A percentile compares a stretch with the other conserved stretches of the same genome.
phyloP scores from a whole-genome alignment of 129 eudicot genomes.

The Chrysanthemum makinoi region DNA sequence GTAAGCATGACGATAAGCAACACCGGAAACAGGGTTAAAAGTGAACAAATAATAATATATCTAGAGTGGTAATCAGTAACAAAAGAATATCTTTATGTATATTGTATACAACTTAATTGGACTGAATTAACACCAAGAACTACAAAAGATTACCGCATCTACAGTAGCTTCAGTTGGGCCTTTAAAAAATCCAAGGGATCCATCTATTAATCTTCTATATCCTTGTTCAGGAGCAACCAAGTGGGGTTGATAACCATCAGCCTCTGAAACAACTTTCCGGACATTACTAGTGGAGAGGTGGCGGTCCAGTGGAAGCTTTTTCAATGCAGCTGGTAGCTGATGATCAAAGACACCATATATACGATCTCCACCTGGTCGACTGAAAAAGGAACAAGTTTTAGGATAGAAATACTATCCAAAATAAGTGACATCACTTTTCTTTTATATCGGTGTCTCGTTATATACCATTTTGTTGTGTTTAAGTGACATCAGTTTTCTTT shows the following conservation, averaged over 20 bases:
- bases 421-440: too few relatives aligned
- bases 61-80: not conserved
- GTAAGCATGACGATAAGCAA: not conserved
- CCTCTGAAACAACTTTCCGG: constrained; percentile 86
- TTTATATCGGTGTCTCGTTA: too few relatives aligned
- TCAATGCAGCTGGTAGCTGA: constrained; percentile 95
- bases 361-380: constrained; percentile 96
- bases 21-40: not conserved
- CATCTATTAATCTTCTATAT: constrained; percentile 93
- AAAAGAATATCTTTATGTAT: constrained; percentile 9
- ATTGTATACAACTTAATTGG: constrained; percentile 13
- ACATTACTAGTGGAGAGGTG: constrained; percentile 87
- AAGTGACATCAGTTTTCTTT: too few relatives aligned
- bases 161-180: constrained; percentile 41
- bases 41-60: constrained; percentile 3
- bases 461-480: not conserved
- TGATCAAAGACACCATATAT: constrained; percentile 98
- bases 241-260: constrained; percentile 99
- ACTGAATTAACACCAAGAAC: not conserved
- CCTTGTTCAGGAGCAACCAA: constrained; percentile 99
- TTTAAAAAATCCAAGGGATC: constrained; percentile 97
- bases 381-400: constrained; percentile 28
- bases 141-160: constrained; percentile 67
- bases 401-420: not conserved
- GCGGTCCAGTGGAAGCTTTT: constrained; percentile 97